A percentile compares a stretch with the other conserved stretches of the same genome.
phyloP scores from a whole-genome alignment of 2,329 filamentous ascomycete species.

The Mollisiaceae sp. region DNA sequence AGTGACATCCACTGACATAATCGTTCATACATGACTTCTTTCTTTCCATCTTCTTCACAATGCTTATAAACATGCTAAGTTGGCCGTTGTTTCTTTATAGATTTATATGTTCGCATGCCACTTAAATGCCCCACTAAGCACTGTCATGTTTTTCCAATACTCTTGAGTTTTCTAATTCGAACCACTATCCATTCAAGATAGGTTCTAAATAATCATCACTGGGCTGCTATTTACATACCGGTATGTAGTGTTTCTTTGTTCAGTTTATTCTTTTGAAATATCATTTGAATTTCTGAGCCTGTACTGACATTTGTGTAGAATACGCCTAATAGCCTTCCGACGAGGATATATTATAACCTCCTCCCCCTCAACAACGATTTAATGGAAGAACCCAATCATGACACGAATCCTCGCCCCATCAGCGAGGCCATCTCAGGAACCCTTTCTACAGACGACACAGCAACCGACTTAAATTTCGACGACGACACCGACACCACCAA shows the following conservation, averaged over 20 bases:
- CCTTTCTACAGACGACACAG: not conserved
- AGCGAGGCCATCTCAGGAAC: constrained; percentile 2
- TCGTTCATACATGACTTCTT: too few species aligned
- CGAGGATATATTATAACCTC: not conserved
- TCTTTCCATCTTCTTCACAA: not conserved
- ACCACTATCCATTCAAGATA: not conserved
- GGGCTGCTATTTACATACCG: not conserved
- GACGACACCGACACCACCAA: not conserved
- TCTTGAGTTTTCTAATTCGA: not conserved
- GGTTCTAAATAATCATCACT: not conserved
- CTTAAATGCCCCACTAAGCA: not conserved
- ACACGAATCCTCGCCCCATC: not conserved
- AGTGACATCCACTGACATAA: not conserved
- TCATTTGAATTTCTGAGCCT: not conserved
- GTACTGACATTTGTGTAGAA: not conserved
- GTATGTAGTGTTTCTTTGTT: not conserved
- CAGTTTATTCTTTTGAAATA: not conserved
- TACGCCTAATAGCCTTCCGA: not conserved
- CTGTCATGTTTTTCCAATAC: not conserved
- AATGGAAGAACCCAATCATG: not conserved
- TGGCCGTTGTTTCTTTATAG: not conserved
- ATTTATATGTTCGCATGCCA: not conserved
- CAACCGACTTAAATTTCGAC: constrained; percentile 4
- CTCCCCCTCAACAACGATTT: not conserved
- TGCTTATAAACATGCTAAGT: constrained; percentile 1